Evolutionary conservation across 305 asterid species (phyloP), one percentile per base, ranked within the genome.

Genomic region (Stenogyne calaminthoides): DNA sequence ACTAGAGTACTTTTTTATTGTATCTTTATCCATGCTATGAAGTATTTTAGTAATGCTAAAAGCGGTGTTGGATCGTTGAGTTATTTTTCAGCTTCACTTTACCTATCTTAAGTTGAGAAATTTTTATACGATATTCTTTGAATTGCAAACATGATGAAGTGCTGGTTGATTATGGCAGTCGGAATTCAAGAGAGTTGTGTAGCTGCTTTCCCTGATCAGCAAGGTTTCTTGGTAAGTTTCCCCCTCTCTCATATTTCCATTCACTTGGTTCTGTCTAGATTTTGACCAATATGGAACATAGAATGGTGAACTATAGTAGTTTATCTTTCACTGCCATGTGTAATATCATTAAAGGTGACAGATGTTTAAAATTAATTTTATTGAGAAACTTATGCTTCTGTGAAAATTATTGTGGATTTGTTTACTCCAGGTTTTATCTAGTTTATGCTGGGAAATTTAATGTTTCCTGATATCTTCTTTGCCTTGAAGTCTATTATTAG

Each of bases 141-240:
- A 34, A 83, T 69, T 65, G 37, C 71, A 25, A 72, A 71, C 69
- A 70, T 73, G 55, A 42, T 56, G 55, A 65, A 72, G 68, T 81
- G 55, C 47, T 66, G 77, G 39, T 80, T 72, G 67, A 39, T 67
- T 68, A 42, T 78, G 77, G 71, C 88, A 91, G 98, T 11, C 84
- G 20, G 98, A 94, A 79, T 91, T 87, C 85, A 94, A 89, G 91
- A 86, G 95, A 81, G 77, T 94, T 67, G 32, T 55, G 59, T 94
- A 73, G 98, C 98, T 72, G 95, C 98, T 69, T 91, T 94, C 82
- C 98, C 98, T 51, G 96, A 94, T 81, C 89, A 94, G 80, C 96
- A 91, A 85, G 98, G 98, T 61, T 94, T 94, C 84, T 77, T 94
- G 81, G 97, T 94, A 80, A 85, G 92, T 81, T 74, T 65, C 52